Evolutionary conservation across 176 grass and related monocot species (phyloP).

Genomic region (Musa beccarii): DNA sequence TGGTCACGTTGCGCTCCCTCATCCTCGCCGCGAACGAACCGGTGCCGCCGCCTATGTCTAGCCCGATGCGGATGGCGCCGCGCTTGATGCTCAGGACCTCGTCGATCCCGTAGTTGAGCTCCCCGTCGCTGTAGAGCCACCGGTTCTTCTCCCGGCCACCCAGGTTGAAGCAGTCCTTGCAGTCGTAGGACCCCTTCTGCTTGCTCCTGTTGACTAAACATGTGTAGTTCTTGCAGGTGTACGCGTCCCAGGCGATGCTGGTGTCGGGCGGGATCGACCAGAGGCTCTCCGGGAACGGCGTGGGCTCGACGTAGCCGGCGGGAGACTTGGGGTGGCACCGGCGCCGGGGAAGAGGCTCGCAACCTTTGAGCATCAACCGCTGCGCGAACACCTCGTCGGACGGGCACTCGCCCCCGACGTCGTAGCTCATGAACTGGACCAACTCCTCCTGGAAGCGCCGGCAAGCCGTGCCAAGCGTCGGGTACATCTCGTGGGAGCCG

Average conservation of each 20-base stretch:
- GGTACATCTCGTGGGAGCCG: slow-evolving; percentile 35
- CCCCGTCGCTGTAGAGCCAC: slow-evolving; percentile 31
- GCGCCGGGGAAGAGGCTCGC: slow-evolving; percentile 72
- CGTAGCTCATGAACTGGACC: slow-evolving; percentile 36
- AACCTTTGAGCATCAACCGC: slow-evolving; percentile 54
- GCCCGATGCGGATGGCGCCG: slow-evolving; percentile 35
- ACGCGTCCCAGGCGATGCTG: slow-evolving; percentile 40
- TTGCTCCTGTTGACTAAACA: slow-evolving; percentile 31
- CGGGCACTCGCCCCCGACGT: slow-evolving; percentile 43
- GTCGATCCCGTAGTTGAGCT: slow-evolving; percentile 39
- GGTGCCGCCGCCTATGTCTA: slow-evolving; percentile 43
- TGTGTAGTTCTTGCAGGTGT: slow-evolving; percentile 47
- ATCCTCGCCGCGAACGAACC: slow-evolving; percentile 41
- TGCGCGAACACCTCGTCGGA: slow-evolving; percentile 46
- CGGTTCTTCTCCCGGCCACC: slow-evolving; percentile 26
- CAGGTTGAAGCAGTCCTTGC: slow-evolving; percentile 56
- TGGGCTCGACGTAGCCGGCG: slow-evolving; percentile 23
- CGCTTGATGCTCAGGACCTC: slow-evolving; percentile 28
- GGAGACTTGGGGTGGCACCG: slow-evolving; percentile 57
- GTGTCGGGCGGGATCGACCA: slow-evolving; percentile 42
- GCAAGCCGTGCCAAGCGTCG: slow-evolving; percentile 29
- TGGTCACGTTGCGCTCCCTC: slow-evolving; percentile 36
- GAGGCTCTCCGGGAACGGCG: slow-evolving; percentile 31
- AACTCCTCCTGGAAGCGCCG: slow-evolving; percentile 33
- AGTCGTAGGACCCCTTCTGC: slow-evolving; percentile 29